A percentile compares a stretch with the other conserved stretches of the same genome.
phyloP scores from a whole-genome alignment of 2,329 filamentous ascomycete species.

The Aphanocladium album region DNA sequence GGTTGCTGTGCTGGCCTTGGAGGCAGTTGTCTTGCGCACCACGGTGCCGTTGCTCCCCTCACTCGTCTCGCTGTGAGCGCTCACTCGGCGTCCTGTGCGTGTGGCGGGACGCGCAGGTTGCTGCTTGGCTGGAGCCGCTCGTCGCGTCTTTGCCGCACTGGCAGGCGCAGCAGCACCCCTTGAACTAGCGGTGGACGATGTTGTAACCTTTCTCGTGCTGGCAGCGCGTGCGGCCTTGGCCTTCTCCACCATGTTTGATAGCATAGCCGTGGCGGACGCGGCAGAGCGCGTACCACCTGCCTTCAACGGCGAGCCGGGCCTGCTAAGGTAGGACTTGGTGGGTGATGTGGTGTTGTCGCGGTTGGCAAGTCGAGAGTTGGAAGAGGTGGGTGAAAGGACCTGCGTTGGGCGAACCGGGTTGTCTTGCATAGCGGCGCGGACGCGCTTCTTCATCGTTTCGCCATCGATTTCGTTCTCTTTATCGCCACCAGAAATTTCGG shows the following conservation, averaged over 20 bases:
- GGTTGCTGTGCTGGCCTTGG: slow-evolving; percentile 30
- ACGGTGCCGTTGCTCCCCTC: slow-evolving; percentile 61
- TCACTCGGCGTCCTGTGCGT: slow-evolving; percentile 48
- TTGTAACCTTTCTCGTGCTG: slow-evolving; percentile 41
- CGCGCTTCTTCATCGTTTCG: slow-evolving; percentile 67
- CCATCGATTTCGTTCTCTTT: slow-evolving; percentile 68
- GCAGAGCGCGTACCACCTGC: slow-evolving; percentile 35
- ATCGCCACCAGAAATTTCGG: slow-evolving; percentile 56
- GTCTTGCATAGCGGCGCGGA: slow-evolving; percentile 41
- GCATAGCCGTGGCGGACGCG: slow-evolving; percentile 37
- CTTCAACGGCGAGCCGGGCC: slow-evolving; percentile 60
- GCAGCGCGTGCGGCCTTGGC: slow-evolving; percentile 50
- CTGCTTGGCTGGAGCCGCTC: slow-evolving; percentile 26
- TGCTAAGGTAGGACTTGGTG: slow-evolving; percentile 51
- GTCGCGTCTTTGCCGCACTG: slow-evolving; percentile 23
- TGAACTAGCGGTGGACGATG: slow-evolving; percentile 39
- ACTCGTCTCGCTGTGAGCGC: slow-evolving; percentile 58
- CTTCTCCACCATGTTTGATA: slow-evolving; percentile 57
- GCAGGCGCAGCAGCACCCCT: slow-evolving; percentile 32
- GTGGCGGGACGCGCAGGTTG: slow-evolving; percentile 35
- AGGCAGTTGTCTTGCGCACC: slow-evolving; percentile 47
- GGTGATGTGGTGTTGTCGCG: slow-evolving; percentile 48
- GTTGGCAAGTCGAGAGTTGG: slow-evolving; percentile 63
- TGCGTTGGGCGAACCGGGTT: slow-evolving; percentile 41
- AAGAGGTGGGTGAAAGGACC: slow-evolving; percentile 76